Conservation (phyloP, 768 basidiomycete genomes). For the Lentinula raphanica region DNA sequence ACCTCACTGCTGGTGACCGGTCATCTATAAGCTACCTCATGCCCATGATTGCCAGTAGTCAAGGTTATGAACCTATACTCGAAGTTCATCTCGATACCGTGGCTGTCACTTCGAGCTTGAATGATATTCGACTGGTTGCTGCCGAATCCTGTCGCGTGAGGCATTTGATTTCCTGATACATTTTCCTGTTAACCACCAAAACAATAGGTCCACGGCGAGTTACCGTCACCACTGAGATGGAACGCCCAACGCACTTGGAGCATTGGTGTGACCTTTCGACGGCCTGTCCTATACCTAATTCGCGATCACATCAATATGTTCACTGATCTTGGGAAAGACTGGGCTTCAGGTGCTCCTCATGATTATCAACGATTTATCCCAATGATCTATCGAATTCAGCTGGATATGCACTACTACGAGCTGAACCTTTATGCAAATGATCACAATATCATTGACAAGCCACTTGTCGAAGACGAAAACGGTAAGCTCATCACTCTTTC, state of each 20-base stretch:
- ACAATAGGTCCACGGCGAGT: constrained; percentile 56
- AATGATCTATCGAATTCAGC: constrained; percentile 64
- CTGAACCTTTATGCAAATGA: constrained; percentile 87
- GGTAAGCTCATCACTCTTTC: constrained; percentile 37
- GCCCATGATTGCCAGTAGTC: constrained; percentile 68
- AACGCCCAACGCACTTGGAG: constrained; percentile 76
- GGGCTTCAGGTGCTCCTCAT: constrained; percentile 76
- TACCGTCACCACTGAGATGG: constrained; percentile 84
- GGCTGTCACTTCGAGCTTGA: constrained; percentile 78
- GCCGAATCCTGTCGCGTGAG: constrained; percentile 78
- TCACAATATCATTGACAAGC: constrained; percentile 94
- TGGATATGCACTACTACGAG: constrained; percentile 72
- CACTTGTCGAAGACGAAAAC: constrained; percentile 76
- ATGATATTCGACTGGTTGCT: constrained; percentile 73
- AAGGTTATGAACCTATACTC: constrained; percentile 75
- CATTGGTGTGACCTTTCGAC: constrained; percentile 64
- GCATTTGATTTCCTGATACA: constrained; percentile 1
- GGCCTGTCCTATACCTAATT: constrained; percentile 71
- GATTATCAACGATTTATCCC: constrained; percentile 84
- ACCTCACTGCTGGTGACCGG: constrained; percentile 67
- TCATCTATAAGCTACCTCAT: constrained; percentile 84
- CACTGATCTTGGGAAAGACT: constrained; percentile 88
- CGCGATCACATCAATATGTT: constrained; percentile 95
- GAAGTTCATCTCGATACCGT: constrained; percentile 81
- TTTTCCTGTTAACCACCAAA: background rate